phyloP scores from a whole-genome alignment of 2,329 filamentous ascomycete species.

The Fonsecaea nubica region DNA sequence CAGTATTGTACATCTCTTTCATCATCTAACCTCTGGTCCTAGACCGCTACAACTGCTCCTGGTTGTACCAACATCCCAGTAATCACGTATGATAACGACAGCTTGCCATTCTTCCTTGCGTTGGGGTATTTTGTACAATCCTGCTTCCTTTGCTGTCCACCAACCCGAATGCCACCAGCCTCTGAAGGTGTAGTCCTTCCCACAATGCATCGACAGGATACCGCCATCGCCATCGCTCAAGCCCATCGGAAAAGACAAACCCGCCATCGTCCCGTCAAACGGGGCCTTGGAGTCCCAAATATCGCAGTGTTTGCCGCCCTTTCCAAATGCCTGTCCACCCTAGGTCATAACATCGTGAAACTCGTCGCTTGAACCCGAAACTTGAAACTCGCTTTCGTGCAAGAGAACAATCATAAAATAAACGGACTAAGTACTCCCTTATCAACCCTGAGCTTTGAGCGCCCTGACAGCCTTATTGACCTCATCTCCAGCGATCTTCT shows the following conservation, averaged over 20 bases:
- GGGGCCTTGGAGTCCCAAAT: background rate
- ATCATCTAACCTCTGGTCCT: background rate
- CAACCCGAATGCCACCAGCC: background rate
- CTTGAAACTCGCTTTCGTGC: conserved; percentile 14
- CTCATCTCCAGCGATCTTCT: conserved; percentile 77
- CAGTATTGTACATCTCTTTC: conserved; percentile 17
- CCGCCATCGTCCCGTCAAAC: background rate
- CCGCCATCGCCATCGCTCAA: conserved; percentile 30
- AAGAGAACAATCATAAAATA: conserved; percentile 9
- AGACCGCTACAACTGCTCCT: background rate
- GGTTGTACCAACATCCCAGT: background rate
- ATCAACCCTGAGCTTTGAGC: conserved; percentile 35
- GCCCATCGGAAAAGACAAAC: conserved; percentile 11
- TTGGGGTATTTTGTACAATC: conserved; percentile 14
- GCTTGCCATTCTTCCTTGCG: background rate
- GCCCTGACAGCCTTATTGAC: conserved; percentile 69
- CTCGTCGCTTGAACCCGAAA: conserved; percentile 19
- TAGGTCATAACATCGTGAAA: conserved; percentile 30
- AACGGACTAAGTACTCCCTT: background rate
- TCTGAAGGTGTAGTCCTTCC: background rate
- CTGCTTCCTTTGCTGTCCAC: background rate
- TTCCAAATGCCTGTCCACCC: conserved; percentile 16
- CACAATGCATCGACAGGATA: conserved; percentile 14
- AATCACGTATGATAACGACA: background rate
- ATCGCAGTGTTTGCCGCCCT: conserved; percentile 9